Conservation (phyloP, 257 asterid genomes). For the Petunia secreta region DNA sequence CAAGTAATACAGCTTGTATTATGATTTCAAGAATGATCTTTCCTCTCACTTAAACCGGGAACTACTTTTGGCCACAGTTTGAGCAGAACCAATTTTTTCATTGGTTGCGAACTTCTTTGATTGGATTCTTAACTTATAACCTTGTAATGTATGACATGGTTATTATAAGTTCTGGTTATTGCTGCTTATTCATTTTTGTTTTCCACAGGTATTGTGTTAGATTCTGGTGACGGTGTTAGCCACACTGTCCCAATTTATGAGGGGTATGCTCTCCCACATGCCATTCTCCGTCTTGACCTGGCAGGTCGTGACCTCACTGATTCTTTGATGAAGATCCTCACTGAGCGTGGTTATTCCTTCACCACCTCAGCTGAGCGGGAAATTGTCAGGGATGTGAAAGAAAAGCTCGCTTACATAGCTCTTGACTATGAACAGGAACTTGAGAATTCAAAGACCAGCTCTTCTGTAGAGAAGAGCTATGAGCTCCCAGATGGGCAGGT, state of each 20-base stretch:
- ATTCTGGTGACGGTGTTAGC: conserved; percentile 57
- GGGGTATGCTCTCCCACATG: conserved; percentile 53
- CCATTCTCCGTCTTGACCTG: conserved; percentile 52
- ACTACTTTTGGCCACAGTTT: neutral
- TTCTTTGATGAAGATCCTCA: conserved; percentile 44
- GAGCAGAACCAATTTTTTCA: neutral
- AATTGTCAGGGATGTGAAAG: conserved; percentile 53
- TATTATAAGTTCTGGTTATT: neutral
- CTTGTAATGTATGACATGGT: neutral
- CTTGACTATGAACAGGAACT: conserved; percentile 50
- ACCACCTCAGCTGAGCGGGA: conserved; percentile 53
- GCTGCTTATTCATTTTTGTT: conserved; percentile 11
- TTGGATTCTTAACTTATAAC: neutral
- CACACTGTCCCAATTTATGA: conserved; percentile 53
- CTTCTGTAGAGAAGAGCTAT: conserved; percentile 48
- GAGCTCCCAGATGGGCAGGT: conserved; percentile 57
- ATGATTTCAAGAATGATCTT: neutral
- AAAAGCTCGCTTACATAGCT: conserved; percentile 49
- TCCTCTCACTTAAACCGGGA: neutral
- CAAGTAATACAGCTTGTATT: neutral
- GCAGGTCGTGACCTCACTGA: conserved; percentile 58
- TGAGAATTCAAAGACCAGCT: conserved; percentile 47
- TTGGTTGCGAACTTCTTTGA: neutral
- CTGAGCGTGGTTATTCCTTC: conserved; percentile 50
- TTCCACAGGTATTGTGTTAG: conserved; percentile 47